Conservation (phyloP, 257 asterid species). For the Dorcoceras hygrometricum region DNA sequence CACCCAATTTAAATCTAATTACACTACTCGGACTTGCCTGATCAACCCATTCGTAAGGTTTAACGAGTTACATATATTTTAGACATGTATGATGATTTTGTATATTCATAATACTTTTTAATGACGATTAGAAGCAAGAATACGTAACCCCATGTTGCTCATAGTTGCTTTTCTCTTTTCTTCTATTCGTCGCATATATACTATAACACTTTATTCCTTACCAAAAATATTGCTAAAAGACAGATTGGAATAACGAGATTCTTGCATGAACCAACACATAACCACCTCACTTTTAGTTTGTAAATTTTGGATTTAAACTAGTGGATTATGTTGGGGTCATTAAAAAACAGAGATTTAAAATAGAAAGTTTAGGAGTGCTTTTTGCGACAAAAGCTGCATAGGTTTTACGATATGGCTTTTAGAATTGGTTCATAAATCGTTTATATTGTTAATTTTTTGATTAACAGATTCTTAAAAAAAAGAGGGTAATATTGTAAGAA, state of each 20-base stretch:
- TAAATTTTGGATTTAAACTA: conserved; percentile 5
- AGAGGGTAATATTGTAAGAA: too few relatives aligned
- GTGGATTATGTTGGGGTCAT: not conserved
- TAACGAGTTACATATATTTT: too few relatives aligned
- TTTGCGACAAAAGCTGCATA: too few relatives aligned
- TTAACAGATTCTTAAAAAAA: too few relatives aligned
- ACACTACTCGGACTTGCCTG: not conserved
- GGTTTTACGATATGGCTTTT: not conserved
- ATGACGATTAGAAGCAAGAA: conserved; percentile 5
- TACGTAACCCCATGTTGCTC: conserved; percentile 46
- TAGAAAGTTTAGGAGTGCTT: too few relatives aligned
- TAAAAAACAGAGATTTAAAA: not conserved
- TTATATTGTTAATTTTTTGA: not conserved
- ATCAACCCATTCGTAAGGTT: not conserved
- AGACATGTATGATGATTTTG: too few relatives aligned
- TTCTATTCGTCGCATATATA: conserved; percentile 21
- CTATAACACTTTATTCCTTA: conserved; percentile 39
- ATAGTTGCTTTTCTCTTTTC: conserved; percentile 44
- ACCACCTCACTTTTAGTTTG: conserved; percentile 31
- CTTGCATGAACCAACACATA: conserved; percentile 26
- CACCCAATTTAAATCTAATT: too few relatives aligned
- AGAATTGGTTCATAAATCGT: not conserved
- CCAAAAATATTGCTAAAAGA: conserved; percentile 33
- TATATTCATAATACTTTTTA: too few relatives aligned
- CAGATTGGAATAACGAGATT: conserved; percentile 31